phyloP scores from a whole-genome alignment of 192 early-diverging fungal genomes.

The Umbelopsis vinacea region DNA sequence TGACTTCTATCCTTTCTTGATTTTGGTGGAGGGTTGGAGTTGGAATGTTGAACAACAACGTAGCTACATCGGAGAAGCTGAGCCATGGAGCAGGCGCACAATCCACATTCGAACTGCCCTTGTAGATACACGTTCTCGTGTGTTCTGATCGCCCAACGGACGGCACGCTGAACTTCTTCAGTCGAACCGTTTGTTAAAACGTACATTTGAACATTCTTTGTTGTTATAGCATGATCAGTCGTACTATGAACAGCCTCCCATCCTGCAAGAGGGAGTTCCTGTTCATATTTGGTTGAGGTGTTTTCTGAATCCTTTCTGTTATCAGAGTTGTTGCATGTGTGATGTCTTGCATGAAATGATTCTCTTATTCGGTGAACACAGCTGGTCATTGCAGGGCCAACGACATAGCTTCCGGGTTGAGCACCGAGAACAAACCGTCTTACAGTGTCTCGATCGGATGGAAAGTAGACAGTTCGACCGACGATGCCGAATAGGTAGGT shows the following conservation, averaged over 20 bases:
- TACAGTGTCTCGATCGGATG: not conserved
- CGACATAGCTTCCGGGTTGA: slow-evolving; percentile 1
- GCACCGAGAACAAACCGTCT: not conserved
- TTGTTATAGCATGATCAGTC: not conserved
- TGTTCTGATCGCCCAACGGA: not conserved
- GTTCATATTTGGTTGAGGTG: not conserved
- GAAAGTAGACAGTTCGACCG: not conserved
- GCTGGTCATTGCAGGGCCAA: not conserved
- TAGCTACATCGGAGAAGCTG: not conserved
- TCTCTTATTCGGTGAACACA: not conserved
- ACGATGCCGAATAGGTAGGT: not conserved
- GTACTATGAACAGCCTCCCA: not conserved
- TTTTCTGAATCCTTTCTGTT: not conserved
- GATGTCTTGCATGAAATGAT: no score
- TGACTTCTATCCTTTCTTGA: not conserved
- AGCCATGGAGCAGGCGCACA: slow-evolving; percentile 3
- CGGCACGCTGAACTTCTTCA: slow-evolving; percentile 1
- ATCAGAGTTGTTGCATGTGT: no score
- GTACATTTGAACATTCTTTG: not conserved
- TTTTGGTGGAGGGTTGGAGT: not conserved
- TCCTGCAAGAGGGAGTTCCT: not conserved
- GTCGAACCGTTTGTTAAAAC: not conserved
- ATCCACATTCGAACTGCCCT: slow-evolving; percentile 2
- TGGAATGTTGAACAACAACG: not conserved
- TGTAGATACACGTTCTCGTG: slow-evolving; percentile 11